These are phyloP conservation scores for Coffea eugenioides DNA, from an alignment of 257 asterid species.

Conservation along the genomic window DNA sequence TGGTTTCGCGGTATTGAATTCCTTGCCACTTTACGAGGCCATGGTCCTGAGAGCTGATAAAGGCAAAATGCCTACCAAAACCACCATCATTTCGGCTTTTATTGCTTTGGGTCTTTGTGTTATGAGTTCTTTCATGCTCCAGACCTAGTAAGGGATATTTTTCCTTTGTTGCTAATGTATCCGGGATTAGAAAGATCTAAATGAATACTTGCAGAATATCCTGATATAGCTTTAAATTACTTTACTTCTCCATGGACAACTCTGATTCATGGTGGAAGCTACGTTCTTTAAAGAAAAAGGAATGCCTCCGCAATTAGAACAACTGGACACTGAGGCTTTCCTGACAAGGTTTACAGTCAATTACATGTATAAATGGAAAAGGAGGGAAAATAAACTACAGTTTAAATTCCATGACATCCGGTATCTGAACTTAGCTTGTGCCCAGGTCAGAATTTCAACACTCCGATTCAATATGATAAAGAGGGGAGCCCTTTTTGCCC, in stretches of 20 bases:
- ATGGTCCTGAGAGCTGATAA: slow-evolving; percentile 53
- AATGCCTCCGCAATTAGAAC: not conserved
- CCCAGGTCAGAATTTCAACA: not conserved
- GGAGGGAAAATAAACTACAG: no score
- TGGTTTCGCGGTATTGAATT: slow-evolving; percentile 51
- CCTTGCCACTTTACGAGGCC: slow-evolving; percentile 69
- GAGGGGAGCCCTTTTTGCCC: not conserved
- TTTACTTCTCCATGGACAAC: not conserved
- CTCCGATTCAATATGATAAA: not conserved
- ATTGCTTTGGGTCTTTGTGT: slow-evolving; percentile 34
- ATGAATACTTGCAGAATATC: not conserved
- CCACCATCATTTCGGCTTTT: slow-evolving; percentile 35
- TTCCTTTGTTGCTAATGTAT: not conserved
- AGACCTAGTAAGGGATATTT: not conserved
- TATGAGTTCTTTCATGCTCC: slow-evolving; percentile 7
- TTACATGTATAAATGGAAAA: not conserved
- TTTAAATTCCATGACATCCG: not conserved
- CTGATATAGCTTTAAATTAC: not conserved
- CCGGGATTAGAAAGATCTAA: not conserved
- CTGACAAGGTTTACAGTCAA: not conserved
- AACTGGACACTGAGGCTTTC: not conserved
- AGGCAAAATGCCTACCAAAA: slow-evolving; percentile 60
- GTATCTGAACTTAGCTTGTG: not conserved
- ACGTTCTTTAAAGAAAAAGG: not conserved
- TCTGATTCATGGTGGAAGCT: not conserved